Percentiles rank a stretch among this genome's conserved stretches.
Conservation (phyloP, 2,329 filamentous ascomycete genomes). For the Penicillium digitatum region DNA sequence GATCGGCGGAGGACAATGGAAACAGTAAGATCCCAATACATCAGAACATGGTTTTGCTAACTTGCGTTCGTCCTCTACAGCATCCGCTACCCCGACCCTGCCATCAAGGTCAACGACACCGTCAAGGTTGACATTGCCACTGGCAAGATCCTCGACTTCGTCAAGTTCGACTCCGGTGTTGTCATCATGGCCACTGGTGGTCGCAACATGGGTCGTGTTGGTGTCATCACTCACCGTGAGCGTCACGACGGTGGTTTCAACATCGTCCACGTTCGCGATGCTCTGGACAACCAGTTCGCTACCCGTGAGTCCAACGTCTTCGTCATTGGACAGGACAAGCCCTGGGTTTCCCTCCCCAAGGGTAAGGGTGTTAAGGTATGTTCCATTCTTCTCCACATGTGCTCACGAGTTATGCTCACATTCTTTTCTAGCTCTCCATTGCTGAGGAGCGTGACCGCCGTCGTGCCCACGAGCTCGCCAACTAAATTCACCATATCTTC, state of each 20-base stretch:
- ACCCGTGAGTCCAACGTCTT: slow-evolving; percentile 99
- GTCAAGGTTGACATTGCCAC: slow-evolving; percentile 97
- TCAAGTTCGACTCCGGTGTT: slow-evolving; percentile 97
- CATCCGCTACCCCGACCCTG: slow-evolving; percentile 97
- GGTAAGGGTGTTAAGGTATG: slow-evolving; percentile 95
- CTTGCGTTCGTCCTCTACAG: slow-evolving; percentile 49
- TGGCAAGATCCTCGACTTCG: slow-evolving; percentile 97
- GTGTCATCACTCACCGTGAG: slow-evolving; percentile 99
- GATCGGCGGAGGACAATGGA: slow-evolving; percentile 46
- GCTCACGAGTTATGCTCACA: slow-evolving; percentile 19
- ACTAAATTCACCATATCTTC: slow-evolving; percentile 38
- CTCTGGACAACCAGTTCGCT: slow-evolving; percentile 99
- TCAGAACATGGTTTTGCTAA: slow-evolving; percentile 34
- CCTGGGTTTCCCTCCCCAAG: slow-evolving; percentile 99
- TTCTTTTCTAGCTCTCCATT: slow-evolving; percentile 68
- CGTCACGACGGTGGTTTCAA: slow-evolving; percentile 99
- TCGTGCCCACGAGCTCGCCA: slow-evolving; percentile 63
- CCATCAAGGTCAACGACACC: slow-evolving; percentile 99
- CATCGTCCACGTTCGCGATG: slow-evolving; percentile 86
- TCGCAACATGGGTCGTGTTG: slow-evolving; percentile 99
- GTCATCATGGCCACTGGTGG: slow-evolving; percentile 99
- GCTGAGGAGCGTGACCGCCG: slow-evolving; percentile 98
- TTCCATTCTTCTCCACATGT: slow-evolving; percentile 6
- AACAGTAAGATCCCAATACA: slow-evolving; percentile 30
- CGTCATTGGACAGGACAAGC: slow-evolving; percentile 97